Evolutionary conservation across 2,329 filamentous ascomycete genomes (phyloP).

Genomic region (Podosphaera aphanis): DNA sequence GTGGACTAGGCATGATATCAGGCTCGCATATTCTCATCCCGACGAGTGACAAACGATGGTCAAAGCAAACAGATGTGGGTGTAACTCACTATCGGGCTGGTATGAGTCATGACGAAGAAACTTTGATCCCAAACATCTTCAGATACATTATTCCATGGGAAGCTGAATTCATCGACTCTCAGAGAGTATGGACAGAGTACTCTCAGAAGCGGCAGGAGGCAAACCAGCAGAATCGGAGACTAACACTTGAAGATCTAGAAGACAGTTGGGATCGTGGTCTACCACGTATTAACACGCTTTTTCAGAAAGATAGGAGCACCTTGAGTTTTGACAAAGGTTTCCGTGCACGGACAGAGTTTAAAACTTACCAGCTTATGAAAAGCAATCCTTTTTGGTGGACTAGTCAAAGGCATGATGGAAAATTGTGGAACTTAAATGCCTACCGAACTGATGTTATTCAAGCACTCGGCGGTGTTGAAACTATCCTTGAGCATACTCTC

Average conservation of each 20-base stretch:
- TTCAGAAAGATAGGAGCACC: conserved; percentile 95
- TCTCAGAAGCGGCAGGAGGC: conserved; percentile 94
- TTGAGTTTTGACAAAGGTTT: conserved; percentile 98
- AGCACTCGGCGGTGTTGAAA: conserved; percentile 73
- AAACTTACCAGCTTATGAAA: conserved; percentile 97
- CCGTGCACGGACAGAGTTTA: conserved; percentile 85
- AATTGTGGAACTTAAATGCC: conserved; percentile 88
- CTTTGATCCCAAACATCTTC: conserved; percentile 95
- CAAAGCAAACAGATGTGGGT: conserved; percentile 88
- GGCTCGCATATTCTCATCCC: conserved; percentile 95
- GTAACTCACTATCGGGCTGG: conserved; percentile 92
- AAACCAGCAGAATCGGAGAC: conserved; percentile 82
- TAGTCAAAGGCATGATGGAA: conserved; percentile 86
- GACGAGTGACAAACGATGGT: conserved; percentile 93
- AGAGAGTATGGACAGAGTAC: conserved; percentile 97
- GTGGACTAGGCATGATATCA: conserved; percentile 95
- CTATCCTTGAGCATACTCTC: conserved; percentile 84
- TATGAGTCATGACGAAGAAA: conserved; percentile 97
- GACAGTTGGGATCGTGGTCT: conserved; percentile 97
- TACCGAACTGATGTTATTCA: conserved; percentile 96
- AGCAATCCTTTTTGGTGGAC: conserved; percentile 99
- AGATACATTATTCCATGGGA: conserved; percentile 99
- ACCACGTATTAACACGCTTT: conserved; percentile 92
- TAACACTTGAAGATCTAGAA: conserved; percentile 88
- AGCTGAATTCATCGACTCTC: conserved; percentile 94